Percentiles rank a stretch among this genome's conserved stretches.
These are phyloP conservation scores for Firmiana major DNA, from an alignment of 345 rosid genomes.

Conservation along the genomic window DNA sequence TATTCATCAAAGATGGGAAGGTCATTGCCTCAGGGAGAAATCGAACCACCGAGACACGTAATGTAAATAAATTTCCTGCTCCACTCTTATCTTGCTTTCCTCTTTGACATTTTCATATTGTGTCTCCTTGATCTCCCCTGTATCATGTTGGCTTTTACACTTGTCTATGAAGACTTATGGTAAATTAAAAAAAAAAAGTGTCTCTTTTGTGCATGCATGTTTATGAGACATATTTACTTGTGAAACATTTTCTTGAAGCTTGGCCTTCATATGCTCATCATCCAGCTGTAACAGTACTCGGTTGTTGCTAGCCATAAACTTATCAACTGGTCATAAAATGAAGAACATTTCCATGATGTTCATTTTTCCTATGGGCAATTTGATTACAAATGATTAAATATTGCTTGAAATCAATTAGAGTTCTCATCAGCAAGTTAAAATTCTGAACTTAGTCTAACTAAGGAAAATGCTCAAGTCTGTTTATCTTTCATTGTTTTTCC, in stretches of 20 bases:
- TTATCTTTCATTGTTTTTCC: background rate
- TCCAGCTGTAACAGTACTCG: background rate
- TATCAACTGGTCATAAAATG: background rate
- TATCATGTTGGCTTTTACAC: background rate
- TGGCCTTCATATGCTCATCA: background rate
- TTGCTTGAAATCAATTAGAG: background rate
- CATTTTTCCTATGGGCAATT: background rate
- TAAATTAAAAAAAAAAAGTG: background rate
- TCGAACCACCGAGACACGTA: constrained; percentile 59
- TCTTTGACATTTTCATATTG: background rate
- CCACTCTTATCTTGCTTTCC: background rate
- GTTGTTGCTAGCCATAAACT: background rate
- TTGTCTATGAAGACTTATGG: background rate
- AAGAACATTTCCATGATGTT: background rate
- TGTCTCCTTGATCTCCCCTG: background rate
- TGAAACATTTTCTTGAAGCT: background rate
- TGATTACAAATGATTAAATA: background rate
- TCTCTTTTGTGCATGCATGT: background rate
- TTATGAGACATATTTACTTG: background rate
- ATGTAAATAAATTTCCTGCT: constrained; percentile 29
- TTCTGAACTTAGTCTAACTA: background rate
- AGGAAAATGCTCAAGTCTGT: background rate
- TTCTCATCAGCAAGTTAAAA: background rate
- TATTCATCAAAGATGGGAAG: constrained; percentile 45
- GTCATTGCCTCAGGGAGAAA: constrained; percentile 61